A percentile compares a stretch with the other conserved stretches of the same genome.
Conservation (phyloP, 2,329 filamentous ascomycete species). For the Pyrenochaeta sp. region DNA sequence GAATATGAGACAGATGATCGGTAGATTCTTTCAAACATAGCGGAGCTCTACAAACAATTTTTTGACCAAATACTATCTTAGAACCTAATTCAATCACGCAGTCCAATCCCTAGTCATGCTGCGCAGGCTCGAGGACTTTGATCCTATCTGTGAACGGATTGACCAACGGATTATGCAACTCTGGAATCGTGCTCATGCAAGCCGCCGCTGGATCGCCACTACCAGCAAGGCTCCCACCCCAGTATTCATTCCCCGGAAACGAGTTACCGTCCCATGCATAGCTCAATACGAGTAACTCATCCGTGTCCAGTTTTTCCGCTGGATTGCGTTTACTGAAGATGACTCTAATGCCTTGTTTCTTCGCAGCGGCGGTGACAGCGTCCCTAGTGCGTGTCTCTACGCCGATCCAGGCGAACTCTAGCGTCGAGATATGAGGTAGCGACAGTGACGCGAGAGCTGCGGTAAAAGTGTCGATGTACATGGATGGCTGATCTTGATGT, state of each 20-base stretch:
- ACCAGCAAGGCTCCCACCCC: slow-evolving; percentile 5
- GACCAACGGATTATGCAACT: slow-evolving; percentile 15
- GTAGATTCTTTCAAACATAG: too few relatives aligned
- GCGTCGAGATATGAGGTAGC: slow-evolving; percentile 9
- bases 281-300: slow-evolving; percentile 12
- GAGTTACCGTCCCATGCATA: slow-evolving; percentile 17
- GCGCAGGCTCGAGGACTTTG: not conserved
- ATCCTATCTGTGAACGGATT: slow-evolving; percentile 10
- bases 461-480: slow-evolving; percentile 13
- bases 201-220: slow-evolving; percentile 16
- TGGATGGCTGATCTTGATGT: not conserved
- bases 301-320: slow-evolving; percentile 9
- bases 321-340: slow-evolving; percentile 15
- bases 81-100: too few relatives aligned
- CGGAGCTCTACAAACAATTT: too few relatives aligned
- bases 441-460: not conserved
- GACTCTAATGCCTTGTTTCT: slow-evolving; percentile 9
- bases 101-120: not conserved
- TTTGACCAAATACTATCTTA: too few relatives aligned
- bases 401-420: slow-evolving; percentile 11
- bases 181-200: slow-evolving; percentile 16
- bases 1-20: too few relatives aligned
- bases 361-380: not conserved
- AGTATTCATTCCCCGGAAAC: slow-evolving; percentile 17
- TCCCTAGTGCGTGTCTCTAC: not conserved